Evolutionary conservation across 345 rosid species (phyloP), one percentile per base, ranked within the genome.

Genomic region (Rhodomyrtus tomentosa): DNA sequence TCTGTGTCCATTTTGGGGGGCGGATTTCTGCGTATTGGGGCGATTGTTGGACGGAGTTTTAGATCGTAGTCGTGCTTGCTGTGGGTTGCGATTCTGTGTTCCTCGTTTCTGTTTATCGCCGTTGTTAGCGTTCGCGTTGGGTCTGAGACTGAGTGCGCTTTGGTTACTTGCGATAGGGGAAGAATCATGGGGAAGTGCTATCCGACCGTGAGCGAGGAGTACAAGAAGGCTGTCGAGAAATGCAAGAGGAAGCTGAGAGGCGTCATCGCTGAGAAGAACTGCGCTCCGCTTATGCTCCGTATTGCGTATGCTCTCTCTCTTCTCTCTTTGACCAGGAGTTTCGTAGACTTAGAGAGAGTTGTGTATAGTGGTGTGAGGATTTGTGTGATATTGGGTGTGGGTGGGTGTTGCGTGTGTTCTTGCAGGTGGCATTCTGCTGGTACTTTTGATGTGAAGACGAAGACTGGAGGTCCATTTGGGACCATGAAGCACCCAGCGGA

Each of bases 281-380:
- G 99, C 82, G 99, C 98, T 85, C 99, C 99, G 0, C 83, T 96
- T 90, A 95, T 96, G 94, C 96, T 96, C 81, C 94, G 99, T 58
- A 51, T 96, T 50, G 99, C 98, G 98, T 96, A 92, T 16, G 95
- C 20, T 68, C 32, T 32, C 74, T 62, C 51, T 50, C 52, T 50
- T 27, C 3, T 62, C 74, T 62, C 42, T 59, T 3, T 62, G 76
- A 62, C 76, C 36, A 38, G 76, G 12, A 12, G 32, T 18, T 42
- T 18, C 76, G 0, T 68, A 22, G 55, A 13, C 32, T 56, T 27
- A 11, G 32, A 12, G 36, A 56, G 68, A 29, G 36, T n/a, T 56
- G 68, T 56, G 68, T 32, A n/a, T 56, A 5, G 32, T 56, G 76
- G 45, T 36, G 76, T 38, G 76, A 68, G 42, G 24, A 32, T 68